Percentiles rank a stretch among this genome's conserved stretches.
Evolutionary conservation across 1,284 basidiomycete species (phyloP).

Genomic region (Mycena sp.): DNA sequence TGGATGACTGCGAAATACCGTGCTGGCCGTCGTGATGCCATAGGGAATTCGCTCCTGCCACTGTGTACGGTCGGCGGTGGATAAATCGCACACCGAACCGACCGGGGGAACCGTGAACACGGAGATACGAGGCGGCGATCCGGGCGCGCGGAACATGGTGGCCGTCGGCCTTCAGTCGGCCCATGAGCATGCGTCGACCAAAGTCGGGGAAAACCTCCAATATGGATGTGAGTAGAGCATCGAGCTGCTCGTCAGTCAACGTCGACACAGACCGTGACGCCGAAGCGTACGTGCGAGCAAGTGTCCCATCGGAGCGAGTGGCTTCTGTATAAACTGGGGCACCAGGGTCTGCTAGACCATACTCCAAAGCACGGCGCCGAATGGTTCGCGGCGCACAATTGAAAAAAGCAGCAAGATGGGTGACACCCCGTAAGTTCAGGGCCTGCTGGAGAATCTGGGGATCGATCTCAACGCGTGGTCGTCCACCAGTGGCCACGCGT

Average conservation of each 20-base stretch:
- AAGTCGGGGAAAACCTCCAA: conserved; percentile 36
- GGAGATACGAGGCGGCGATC: conserved; percentile 36
- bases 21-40: conserved; percentile 40
- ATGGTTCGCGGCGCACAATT: conserved; percentile 38
- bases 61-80: conserved; percentile 39
- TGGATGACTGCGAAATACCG: conserved; percentile 16
- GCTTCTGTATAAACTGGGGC: conserved; percentile 34
- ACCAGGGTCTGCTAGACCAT: conserved; percentile 38
- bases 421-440: conserved; percentile 36
- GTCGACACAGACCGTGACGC: neutral
- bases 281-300: conserved; percentile 25
- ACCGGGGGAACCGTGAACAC: conserved; percentile 35
- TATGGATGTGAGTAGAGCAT: conserved; percentile 34
- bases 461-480: conserved; percentile 42
- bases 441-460: conserved; percentile 38
- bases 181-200: conserved; percentile 38
- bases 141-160: conserved; percentile 35
- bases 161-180: conserved; percentile 34
- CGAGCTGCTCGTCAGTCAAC: conserved; percentile 38
- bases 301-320: conserved; percentile 25
- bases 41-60: conserved; percentile 43
- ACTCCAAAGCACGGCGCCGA: conserved; percentile 40
- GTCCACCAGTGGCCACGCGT: conserved; percentile 35
- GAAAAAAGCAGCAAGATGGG: conserved; percentile 31
- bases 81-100: conserved; percentile 22